Conservation (phyloP, 108 stramenopile genomes). For the Aureococcus anophagefferens region DNA sequence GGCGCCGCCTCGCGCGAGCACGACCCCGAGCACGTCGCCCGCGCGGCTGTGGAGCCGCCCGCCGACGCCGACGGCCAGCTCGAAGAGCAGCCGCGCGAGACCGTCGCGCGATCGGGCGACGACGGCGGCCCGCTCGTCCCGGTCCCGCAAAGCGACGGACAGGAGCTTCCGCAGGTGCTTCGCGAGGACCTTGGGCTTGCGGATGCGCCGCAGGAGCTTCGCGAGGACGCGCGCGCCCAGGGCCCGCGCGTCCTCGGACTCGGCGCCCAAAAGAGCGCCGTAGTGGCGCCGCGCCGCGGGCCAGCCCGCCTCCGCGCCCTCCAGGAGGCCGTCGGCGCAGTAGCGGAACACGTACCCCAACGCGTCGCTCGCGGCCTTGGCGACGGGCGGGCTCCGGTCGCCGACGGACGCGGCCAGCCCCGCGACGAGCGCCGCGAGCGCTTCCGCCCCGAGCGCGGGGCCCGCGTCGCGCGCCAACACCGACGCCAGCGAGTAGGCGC, state of each 20-base stretch:
- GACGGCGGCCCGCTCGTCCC: too few species aligned
- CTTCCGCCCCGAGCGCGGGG: background rate
- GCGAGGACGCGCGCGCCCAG: background rate
- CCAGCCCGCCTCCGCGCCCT: background rate
- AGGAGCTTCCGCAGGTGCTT: background rate
- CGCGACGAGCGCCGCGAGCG: background rate
- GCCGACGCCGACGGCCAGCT: background rate
- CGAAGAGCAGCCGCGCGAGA: background rate
- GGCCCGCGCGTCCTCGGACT: background rate
- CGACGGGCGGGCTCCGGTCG: background rate
- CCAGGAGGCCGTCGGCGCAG: background rate
- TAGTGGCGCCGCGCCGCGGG: background rate
- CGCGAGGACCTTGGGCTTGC: background rate
- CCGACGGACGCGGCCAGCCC: background rate
- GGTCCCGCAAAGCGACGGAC: background rate
- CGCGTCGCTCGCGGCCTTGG: background rate
- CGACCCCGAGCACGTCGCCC: background rate
- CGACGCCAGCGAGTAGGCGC: background rate
- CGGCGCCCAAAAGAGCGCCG: background rate
- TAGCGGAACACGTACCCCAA: background rate
- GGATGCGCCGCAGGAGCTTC: background rate
- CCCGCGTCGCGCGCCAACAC: background rate
- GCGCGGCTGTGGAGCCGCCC: background rate
- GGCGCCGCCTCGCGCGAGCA: background rate
- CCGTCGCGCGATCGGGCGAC: background rate